Evolutionary conservation across 176 grass and related monocot species (phyloP).

Genomic region (Oryza officinalis): DNA sequence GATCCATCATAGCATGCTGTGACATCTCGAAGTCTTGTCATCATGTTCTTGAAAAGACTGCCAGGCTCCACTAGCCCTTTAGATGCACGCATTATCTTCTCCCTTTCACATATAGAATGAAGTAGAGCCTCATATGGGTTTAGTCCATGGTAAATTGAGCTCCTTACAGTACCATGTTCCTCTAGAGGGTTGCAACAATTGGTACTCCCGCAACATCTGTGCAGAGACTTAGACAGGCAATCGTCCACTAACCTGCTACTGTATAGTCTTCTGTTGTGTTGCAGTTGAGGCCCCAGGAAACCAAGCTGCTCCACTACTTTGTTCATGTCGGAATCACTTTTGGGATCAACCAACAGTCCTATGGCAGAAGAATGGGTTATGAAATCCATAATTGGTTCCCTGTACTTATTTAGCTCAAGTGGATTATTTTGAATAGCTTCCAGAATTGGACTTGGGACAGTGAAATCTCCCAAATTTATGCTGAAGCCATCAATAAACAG

Average conservation of each 20-base stretch:
- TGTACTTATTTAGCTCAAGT: conserved; percentile 35
- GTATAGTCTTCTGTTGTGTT: conserved; percentile 39
- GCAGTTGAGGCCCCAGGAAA: conserved; percentile 64
- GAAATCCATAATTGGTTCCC: conserved; percentile 38
- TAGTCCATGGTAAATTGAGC: conserved; percentile 57
- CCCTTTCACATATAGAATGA: conserved; percentile 61
- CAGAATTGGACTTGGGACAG: conserved; percentile 25
- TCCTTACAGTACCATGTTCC: conserved; percentile 48
- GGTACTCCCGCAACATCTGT: conserved; percentile 4
- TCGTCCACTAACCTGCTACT: conserved; percentile 56
- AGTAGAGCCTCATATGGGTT: conserved; percentile 56
- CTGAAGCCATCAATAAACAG: conserved; percentile 63
- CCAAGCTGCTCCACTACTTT: conserved; percentile 78
- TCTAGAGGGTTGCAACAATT: conserved; percentile 21
- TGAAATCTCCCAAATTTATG: conserved; percentile 54
- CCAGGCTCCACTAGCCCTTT: conserved; percentile 61
- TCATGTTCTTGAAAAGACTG: conserved; percentile 65
- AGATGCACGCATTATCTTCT: conserved; percentile 46
- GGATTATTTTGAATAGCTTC: conserved; percentile 24
- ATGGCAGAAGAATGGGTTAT: conserved; percentile 38
- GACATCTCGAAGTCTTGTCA: conserved; percentile 72
- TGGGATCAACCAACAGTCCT: conserved; percentile 48
- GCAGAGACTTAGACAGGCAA: conserved; percentile 39
- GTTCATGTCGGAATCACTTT: conserved; percentile 41
- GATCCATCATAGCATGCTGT: conserved; percentile 63